Evolutionary conservation across 2,329 filamentous ascomycete species (phyloP), one percentile per base, ranked within the genome.

Genomic region (Aspergillus sergii): DNA sequence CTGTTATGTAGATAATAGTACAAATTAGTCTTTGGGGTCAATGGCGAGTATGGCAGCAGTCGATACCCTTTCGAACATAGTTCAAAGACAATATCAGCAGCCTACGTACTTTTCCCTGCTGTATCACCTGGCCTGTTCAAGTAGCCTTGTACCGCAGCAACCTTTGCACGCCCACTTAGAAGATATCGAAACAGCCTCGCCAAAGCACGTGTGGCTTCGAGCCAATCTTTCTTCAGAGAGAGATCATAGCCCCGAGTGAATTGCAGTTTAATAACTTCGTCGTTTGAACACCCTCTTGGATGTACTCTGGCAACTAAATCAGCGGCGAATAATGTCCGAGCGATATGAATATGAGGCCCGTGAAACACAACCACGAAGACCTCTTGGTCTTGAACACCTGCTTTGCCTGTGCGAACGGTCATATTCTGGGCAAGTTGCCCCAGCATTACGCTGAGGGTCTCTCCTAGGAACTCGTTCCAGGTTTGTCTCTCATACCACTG

Each of bases 241-340:
- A 64, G 46, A 56, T 67, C 43, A 46, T 66, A 66, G 71, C 64
- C 57, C 16, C 58, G 45, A 3, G 64, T 62, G 23, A 63, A 63
- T 4, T 55, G 6, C 55, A 65, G 26, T 3, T 62, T 46, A 28
- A 62, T n/a, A 11, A 11, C 23, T 19, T 63, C 57, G 23, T 43
- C 10, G 4, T n/a, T 23, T 10, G 63, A 56, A 36, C 19, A 60
- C 10, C 53, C 60, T 16, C 62, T 53, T 12, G 54, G 10, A 28
- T 60, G 57, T 3, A 58, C 54, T 39, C 60, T 45, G 4, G 23
- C 14, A 30, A 65, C 54, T 4, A 23, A 11, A 11, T 60, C 63
- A 2, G 19, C 16, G 14, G 46, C 41, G 3, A 65, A 60, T 3
- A 45, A 43, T 12, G 34, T 57, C 11, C 56, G 63, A 3, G 60